Evolutionary conservation across 1,284 basidiomycete genomes (phyloP).

Genomic region (Chiua sp.): DNA sequence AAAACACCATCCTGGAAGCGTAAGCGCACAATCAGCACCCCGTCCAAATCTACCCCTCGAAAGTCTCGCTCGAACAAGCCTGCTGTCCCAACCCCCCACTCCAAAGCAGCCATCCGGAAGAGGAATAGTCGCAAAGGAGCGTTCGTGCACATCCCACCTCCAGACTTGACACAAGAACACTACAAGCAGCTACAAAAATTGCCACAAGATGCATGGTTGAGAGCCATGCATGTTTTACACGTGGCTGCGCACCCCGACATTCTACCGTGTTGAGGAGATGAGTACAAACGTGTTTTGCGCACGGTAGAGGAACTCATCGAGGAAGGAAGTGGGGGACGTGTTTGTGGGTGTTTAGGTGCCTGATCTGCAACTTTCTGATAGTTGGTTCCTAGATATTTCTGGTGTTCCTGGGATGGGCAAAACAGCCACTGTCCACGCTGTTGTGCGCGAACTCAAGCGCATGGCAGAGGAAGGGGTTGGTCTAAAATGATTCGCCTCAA

Average conservation of each 20-base stretch:
- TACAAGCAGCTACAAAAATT: constrained; percentile 49
- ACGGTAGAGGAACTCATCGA: constrained; percentile 89
- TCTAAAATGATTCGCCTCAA: constrained; percentile 10
- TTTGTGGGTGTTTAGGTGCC: constrained; percentile 68
- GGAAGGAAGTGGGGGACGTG: constrained; percentile 92
- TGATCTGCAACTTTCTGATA: constrained; percentile 1
- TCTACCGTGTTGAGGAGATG: constrained; percentile 89
- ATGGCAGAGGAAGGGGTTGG: constrained; percentile 83
- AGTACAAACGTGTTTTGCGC: constrained; percentile 81
- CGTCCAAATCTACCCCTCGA: constrained; percentile 36
- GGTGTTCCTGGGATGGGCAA: constrained; percentile 99
- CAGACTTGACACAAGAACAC: constrained; percentile 40
- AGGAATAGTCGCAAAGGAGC: constrained; percentile 41
- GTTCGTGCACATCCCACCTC: constrained; percentile 42
- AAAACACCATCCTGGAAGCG: constrained; percentile 48
- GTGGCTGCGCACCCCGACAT: constrained; percentile 93
- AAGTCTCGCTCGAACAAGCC: constrained; percentile 37
- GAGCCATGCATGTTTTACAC: constrained; percentile 90
- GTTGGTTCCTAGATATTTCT: constrained; percentile 78
- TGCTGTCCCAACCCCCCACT: constrained; percentile 70
- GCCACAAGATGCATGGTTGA: constrained; percentile 78
- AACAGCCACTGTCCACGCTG: constrained; percentile 96
- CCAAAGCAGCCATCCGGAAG: constrained; percentile 60
- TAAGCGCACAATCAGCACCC: constrained; percentile 33
- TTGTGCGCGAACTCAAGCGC: constrained; percentile 86